phyloP scores from a whole-genome alignment of 345 rosid genomes.

The Gossypium bickii region DNA sequence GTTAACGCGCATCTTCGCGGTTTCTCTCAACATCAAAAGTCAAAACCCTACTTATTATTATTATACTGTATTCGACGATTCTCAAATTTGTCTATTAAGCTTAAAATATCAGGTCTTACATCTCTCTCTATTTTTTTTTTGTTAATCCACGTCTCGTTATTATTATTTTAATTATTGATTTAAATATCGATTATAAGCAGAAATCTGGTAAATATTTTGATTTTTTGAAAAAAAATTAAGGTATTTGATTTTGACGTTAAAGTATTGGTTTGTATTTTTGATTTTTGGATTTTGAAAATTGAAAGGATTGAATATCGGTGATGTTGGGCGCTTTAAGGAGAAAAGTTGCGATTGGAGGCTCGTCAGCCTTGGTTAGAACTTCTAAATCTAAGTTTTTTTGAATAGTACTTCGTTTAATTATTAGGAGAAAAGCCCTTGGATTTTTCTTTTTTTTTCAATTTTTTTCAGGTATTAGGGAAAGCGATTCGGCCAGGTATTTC shows the following conservation, averaged over 20 bases:
- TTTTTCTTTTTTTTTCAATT: neutral
- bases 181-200: neutral
- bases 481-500: constrained; percentile 35
- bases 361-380: constrained; percentile 38
- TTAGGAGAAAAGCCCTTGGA: neutral
- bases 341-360: constrained; percentile 40
- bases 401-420: neutral
- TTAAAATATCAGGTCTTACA: neutral
- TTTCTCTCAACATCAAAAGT: neutral
- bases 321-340: constrained; percentile 44
- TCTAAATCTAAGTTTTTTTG: neutral
- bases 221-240: neutral
- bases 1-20: neutral
- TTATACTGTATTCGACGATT: constrained; percentile 3
- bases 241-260: neutral
- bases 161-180: neutral
- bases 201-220: neutral
- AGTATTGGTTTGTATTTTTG: neutral
- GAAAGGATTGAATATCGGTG: constrained; percentile 18
- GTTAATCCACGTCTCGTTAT: neutral
- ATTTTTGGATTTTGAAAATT: constrained; percentile 3
- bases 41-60: neutral
- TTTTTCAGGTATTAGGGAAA: constrained; percentile 39
- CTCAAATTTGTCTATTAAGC: neutral
- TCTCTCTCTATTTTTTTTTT: neutral